A percentile compares a stretch with the other conserved stretches of the same genome.
Evolutionary conservation across 2,329 filamentous ascomycete species (phyloP).

Genomic region (Verruconis gallopava): DNA sequence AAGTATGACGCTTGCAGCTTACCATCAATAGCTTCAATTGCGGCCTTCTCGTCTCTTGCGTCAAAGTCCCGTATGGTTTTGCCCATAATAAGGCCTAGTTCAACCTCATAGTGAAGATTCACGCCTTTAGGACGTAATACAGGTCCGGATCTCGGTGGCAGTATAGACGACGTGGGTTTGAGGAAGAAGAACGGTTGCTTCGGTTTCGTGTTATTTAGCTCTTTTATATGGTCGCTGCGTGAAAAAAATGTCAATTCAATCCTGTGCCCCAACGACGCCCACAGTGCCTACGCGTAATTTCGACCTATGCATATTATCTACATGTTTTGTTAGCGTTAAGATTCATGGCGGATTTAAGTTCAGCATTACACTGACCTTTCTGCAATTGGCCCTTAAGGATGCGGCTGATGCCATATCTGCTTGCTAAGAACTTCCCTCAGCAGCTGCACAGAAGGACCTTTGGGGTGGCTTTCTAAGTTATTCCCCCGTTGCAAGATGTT

Average conservation of each 20-base stretch:
- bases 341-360: no score
- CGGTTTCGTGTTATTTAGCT: slow-evolving; percentile 75
- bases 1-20: slow-evolving; percentile 15
- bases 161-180: slow-evolving; percentile 79
- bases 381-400: slow-evolving; percentile 31
- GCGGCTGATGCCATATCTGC: slow-evolving; percentile 6
- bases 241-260: slow-evolving; percentile 1
- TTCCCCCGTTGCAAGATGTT: background rate
- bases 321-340: slow-evolving; percentile 25
- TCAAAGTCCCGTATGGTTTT: slow-evolving; percentile 65
- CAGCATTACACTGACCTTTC: slow-evolving; percentile 27
- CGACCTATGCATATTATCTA: slow-evolving; percentile 89
- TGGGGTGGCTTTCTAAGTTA: background rate
- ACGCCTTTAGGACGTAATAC: slow-evolving; percentile 73
- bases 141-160: slow-evolving; percentile 64
- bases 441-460: no score
- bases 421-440: background rate
- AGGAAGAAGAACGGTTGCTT: slow-evolving; percentile 99
- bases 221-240: slow-evolving; percentile 74
- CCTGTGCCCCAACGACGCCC: no score
- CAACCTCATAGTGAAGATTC: slow-evolving; percentile 86
- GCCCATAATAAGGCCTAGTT: slow-evolving; percentile 81
- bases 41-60: slow-evolving; percentile 59
- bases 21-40: slow-evolving; percentile 73
- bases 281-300: slow-evolving; percentile 71